These are phyloP conservation scores for Bothriochloa decipiens DNA, from an alignment of 176 grass and related monocot genomes.

Conservation along the genomic window DNA sequence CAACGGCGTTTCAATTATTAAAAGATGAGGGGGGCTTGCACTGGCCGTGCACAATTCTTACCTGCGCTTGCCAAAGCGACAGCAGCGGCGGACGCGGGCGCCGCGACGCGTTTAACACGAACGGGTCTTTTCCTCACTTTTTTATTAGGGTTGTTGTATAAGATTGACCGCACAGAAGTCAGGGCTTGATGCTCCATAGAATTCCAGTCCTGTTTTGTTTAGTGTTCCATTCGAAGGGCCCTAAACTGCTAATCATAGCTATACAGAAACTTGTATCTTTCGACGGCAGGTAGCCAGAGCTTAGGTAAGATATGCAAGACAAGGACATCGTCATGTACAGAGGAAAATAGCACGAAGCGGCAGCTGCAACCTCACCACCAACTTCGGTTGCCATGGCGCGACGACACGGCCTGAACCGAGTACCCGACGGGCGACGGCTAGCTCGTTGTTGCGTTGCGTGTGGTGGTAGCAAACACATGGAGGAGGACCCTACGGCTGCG, in stretches of 20 bases:
- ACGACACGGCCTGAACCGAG: neutral
- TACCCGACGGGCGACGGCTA: neutral
- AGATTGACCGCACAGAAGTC: constrained; percentile 44
- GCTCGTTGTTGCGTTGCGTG: constrained; percentile 1
- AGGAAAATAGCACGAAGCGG: neutral
- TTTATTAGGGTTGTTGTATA: neutral
- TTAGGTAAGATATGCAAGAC: neutral
- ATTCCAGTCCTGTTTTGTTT: neutral
- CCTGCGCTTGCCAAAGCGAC: constrained; percentile 11
- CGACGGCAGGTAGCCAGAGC: neutral
- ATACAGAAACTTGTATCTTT: constrained; percentile 5
- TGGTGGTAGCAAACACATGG: neutral
- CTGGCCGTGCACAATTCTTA: too few species aligned
- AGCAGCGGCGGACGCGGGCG: constrained; percentile 4
- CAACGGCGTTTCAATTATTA: too few species aligned
- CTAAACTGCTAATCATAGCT: neutral
- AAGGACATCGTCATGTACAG: neutral
- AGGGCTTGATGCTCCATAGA: neutral
- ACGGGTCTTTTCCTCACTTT: neutral
- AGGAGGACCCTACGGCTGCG: neutral
- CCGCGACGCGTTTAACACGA: neutral
- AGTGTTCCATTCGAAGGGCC: neutral
- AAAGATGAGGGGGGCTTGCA: too few species aligned
- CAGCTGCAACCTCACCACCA: constrained; percentile 1
- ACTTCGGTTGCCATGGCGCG: constrained; percentile 21